Evolutionary conservation across 2,329 filamentous ascomycete species (phyloP).

Genomic region (Sordariomycetes sp.): DNA sequence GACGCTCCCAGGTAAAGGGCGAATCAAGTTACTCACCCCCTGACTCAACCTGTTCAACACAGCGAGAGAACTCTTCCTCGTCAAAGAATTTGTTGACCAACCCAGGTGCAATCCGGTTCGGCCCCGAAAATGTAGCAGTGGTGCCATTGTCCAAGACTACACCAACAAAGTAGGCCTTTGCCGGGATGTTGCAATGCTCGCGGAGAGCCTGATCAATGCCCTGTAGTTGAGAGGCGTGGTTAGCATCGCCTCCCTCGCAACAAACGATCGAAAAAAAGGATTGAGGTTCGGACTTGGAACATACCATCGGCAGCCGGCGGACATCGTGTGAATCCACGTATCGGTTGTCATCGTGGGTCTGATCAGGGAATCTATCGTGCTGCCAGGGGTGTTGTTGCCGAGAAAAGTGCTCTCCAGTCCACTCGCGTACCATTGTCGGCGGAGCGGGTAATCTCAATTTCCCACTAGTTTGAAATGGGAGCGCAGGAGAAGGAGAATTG

Average conservation of each 20-base stretch:
- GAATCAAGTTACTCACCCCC: background rate
- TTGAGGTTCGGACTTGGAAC: background rate
- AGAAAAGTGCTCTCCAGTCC: conserved; percentile 1
- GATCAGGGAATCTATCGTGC: background rate
- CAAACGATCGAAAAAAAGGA: background rate
- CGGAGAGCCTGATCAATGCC: conserved; percentile 36
- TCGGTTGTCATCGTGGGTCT: background rate
- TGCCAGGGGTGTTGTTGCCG: conserved; percentile 1
- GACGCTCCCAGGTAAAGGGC: background rate
- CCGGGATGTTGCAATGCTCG: conserved; percentile 36
- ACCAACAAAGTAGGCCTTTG: conserved; percentile 37
- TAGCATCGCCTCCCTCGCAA: background rate
- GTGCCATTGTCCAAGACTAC: conserved; percentile 33
- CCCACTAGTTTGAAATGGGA: background rate
- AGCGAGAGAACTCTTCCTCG: conserved; percentile 21
- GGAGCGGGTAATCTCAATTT: background rate
- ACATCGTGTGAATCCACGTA: background rate
- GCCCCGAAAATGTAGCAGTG: conserved; percentile 29
- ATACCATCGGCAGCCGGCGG: conserved; percentile 2
- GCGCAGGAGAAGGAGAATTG: background rate
- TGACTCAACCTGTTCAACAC: background rate
- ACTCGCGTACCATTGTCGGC: conserved; percentile 4
- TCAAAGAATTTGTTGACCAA: conserved; percentile 32
- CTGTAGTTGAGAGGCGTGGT: conserved; percentile 14
- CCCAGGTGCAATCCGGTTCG: conserved; percentile 22